Base-by-base conservation (phyloP, 371 early-diverging fungal genomes). In the Apophysomyces variabilis region DNA sequence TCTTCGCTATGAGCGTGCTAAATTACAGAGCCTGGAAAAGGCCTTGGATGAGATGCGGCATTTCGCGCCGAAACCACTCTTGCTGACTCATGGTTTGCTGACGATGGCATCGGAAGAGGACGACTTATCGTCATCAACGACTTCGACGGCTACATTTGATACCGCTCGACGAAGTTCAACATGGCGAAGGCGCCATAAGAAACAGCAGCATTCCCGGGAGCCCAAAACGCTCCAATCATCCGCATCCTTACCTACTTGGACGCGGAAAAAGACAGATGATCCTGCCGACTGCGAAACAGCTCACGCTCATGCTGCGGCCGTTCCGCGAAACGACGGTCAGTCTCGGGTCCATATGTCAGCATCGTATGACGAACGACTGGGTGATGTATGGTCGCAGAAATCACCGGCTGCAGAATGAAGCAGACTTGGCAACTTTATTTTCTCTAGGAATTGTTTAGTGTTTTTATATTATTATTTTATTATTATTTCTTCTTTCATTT, bases 1-100 rank as follows among this genome's bases (percentile, higher is more conserved):
- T 36, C 57, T 87, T 43, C 68, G 75, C 7, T 80, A 83, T 57
- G 88, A 87, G 65, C 77, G 72, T 12, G 74, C 76, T 38, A 85
- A 85, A 45, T 56, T 87, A 36, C 50, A 69, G 8, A 78, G 75
- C 18, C 67, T 87, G 26, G 84, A 87, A 63, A 85, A 80, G 18
- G 77, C 85, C 4, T 66, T 86, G 43, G 60, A 72, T 4, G 79
- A 79, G 35, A 79, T 87, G 45, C 70, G 78, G 8, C 73, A 75
- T 5, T 63, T 71, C 9, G 56, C 62, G 38, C 39, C 66, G 13
- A 70, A 64, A 21, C 58, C 73, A 13, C 41, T 70, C 16, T 57
- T 43, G 4, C 38, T 66, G n/a, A 56, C 58, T 18, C 62, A 72
- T 35, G 38, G 57, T 7, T 37, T 64, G 16, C 54, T 50, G n/a